phyloP scores from a whole-genome alignment of 805 yeast genomes.

The Schwanniomyces sp. region DNA sequence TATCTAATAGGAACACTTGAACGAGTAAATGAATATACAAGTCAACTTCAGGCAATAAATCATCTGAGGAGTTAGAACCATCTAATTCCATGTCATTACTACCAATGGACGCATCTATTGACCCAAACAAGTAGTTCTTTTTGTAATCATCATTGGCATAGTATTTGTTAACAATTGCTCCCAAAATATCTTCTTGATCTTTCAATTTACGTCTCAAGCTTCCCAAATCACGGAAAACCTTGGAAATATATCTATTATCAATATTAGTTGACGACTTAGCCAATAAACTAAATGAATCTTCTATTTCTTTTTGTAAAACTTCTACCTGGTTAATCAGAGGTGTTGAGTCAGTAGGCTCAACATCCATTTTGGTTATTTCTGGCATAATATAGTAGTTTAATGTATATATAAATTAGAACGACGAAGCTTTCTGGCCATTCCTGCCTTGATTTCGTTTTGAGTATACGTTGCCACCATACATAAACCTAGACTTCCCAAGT shows the following conservation, averaged over 20 bases:
- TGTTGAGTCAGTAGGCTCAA: constrained; percentile 20
- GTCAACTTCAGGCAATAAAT: constrained; percentile 73
- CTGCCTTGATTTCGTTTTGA: not conserved
- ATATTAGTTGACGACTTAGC: constrained; percentile 65
- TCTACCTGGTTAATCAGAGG: constrained; percentile 8
- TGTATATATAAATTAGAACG: not conserved
- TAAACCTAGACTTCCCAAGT: constrained; percentile 8
- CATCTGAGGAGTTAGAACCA: constrained; percentile 7
- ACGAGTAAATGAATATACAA: constrained; percentile 75
- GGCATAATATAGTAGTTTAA: constrained; percentile 1
- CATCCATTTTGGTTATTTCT: constrained; percentile 10
- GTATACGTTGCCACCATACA: constrained; percentile 7
- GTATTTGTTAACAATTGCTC: constrained; percentile 50
- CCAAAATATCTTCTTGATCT: constrained; percentile 43
- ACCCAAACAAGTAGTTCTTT: constrained; percentile 37
- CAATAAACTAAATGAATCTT: constrained; percentile 46
- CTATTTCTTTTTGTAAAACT: constrained; percentile 32
- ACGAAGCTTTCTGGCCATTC: not conserved
- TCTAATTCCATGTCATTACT: constrained; percentile 28
- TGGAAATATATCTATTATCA: constrained; percentile 86
- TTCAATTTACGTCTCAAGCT: constrained; percentile 66
- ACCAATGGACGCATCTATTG: constrained; percentile 27
- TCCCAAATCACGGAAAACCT: constrained; percentile 81
- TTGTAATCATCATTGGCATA: constrained; percentile 53
- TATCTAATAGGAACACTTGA: constrained; percentile 74